Base-by-base conservation (phyloP, 495 filamentous ascomycete genomes). In the Podospora sp. region DNA sequence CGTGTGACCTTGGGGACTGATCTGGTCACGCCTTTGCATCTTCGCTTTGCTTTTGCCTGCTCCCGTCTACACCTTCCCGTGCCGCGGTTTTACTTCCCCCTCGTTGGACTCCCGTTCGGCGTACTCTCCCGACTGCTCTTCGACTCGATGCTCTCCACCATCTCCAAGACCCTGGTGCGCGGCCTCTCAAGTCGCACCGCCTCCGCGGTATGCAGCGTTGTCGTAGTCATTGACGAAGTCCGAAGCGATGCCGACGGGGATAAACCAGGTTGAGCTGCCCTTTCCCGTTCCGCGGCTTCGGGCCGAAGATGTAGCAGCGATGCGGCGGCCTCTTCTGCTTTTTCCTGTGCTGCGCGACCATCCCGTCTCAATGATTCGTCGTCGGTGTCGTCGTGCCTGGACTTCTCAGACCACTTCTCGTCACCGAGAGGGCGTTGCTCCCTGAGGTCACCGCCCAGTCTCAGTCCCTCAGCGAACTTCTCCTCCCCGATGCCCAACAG, bases 141-240 rank as follows among this genome's bases (percentile, higher is more conserved):
- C 20, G 67, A 75, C 73, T 83, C 81, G 49, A 83, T 71, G 60
- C 72, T 79, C 73, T 83, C 75, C 33, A 83, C 80, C 78, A 83
- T 81, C 29, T 77, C 76, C n/a, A 79, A 68, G n/a, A 83, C 81
- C 25, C 77, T 64, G 1, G 78, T 79, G 29, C 73, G 62, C 11
- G 78, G 73, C 66, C 80, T 63, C 68, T 80, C 76, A 57, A 77
- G 49, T 35, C 70, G 66, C 22, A 80, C 71, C 27, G 71, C 72
- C 71, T 78, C 74, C 58, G 76, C 78, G n/a, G 65, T 74, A 22
- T 73, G 69, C 25, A 65, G 59, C 29, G 69, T 70, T 2, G 60
- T 53, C 9, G 65, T 72, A 0, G 46, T 70, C 22, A 65, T 67
- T 6, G 66, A 65, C 9, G 60, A 25, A 7, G 69, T 66, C 26